Percentiles rank a stretch among this genome's conserved stretches.
These are phyloP conservation scores for Truncatella angustata DNA, from an alignment of 2,329 filamentous ascomycete species.

Conservation along the genomic window DNA sequence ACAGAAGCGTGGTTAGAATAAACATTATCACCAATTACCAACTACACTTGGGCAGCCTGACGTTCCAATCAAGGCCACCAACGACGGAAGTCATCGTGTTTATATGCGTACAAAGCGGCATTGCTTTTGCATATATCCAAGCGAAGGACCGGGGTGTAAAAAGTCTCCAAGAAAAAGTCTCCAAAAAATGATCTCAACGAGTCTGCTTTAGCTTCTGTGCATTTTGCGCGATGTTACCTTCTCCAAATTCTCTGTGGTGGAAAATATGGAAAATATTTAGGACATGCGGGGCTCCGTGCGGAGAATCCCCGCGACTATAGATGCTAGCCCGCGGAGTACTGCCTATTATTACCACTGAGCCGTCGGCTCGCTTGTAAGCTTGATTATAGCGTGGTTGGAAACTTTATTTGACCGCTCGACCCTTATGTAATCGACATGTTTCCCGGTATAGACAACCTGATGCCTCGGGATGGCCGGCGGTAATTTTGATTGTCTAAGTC, in stretches of 20 bases:
- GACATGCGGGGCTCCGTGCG: no score
- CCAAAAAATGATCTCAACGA: background rate
- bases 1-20: background rate
- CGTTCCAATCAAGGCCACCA: background rate
- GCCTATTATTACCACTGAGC: background rate
- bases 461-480: no score
- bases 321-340: background rate
- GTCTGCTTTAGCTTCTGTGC: background rate
- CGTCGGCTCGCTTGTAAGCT: background rate
- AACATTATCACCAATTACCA: background rate
- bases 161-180: no score
- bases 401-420: no score
- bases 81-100: background rate
- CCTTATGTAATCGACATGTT: no score
- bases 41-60: background rate
- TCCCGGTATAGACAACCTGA: no score
- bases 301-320: background rate
- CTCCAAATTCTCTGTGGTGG: constrained; percentile 1
- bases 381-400: background rate
- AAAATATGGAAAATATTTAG: no score
- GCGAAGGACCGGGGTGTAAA: no score
- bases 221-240: background rate
- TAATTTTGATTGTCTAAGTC: no score
- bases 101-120: no score
- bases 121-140: no score